A percentile compares a stretch with the other conserved stretches of the same genome.
Conservation (phyloP, 2,329 filamentous ascomycete species). For the Alternaria consortialis region DNA sequence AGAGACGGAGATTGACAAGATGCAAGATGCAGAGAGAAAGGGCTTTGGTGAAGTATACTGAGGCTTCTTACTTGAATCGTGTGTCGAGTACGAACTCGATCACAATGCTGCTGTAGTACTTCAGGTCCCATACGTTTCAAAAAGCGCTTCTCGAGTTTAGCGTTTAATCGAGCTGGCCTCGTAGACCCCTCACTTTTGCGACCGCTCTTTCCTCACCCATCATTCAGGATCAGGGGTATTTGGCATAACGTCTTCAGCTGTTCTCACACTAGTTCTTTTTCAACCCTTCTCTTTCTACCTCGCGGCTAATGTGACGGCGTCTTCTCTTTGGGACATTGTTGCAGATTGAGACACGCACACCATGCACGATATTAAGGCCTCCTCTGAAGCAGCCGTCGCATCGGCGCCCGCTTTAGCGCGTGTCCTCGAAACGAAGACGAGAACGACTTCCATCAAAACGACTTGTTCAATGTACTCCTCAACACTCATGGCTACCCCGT, state of each 20-base stretch:
- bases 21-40: constrained; percentile 43
- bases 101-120: neutral
- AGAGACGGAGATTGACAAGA: constrained; percentile 39
- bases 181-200: neutral
- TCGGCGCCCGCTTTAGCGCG: no score
- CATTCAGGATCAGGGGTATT: neutral
- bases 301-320: no score
- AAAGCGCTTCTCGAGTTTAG: neutral
- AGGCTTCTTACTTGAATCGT: neutral
- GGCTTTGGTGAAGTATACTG: constrained; percentile 47
- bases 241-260: neutral
- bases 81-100: neutral
- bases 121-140: neutral
- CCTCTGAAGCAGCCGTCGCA: no score
- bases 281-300: no score
- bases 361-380: no score
- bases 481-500: no score
- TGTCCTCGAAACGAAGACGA: no score
- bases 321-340: no score
- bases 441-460: no score
- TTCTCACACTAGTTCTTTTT: no score
- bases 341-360: no score
- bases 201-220: neutral
- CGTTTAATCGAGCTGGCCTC: neutral
- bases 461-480: no score